Evolutionary conservation across 1,284 basidiomycete species (phyloP).

Genomic region (Microbotryum lychnidis-dioicae): DNA sequence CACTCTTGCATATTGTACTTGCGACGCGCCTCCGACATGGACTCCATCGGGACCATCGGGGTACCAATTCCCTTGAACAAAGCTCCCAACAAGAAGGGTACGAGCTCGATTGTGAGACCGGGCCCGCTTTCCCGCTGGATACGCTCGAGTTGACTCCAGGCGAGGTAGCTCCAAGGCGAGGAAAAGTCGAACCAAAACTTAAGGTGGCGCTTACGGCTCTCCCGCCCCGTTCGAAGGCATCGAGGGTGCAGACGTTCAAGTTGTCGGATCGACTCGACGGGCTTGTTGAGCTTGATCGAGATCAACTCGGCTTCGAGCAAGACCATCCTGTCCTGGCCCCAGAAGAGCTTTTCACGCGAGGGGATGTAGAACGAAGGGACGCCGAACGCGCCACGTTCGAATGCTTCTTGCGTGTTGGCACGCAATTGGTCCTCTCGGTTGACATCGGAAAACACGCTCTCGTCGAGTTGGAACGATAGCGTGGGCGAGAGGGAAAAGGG

Average conservation of each 20-base stretch:
- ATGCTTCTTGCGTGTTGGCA: constrained; percentile 9
- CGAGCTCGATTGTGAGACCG: constrained; percentile 6
- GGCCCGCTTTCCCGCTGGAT: constrained; percentile 1
- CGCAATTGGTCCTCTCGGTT: neutral
- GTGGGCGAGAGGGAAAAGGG: constrained; percentile 1
- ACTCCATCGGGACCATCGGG: constrained; percentile 3
- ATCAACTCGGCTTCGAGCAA: constrained; percentile 9
- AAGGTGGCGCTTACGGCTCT: neutral
- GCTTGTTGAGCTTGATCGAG: constrained; percentile 2
- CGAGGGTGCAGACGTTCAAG: constrained; percentile 7
- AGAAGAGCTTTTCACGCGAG: constrained; percentile 1
- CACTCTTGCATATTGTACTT: constrained; percentile 6
- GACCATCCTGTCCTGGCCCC: constrained; percentile 9
- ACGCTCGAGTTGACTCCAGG: constrained; percentile 7
- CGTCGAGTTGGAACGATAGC: constrained; percentile 3
- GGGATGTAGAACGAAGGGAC: constrained; percentile 10
- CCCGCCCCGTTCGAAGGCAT: constrained; percentile 3
- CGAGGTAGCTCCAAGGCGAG: constrained; percentile 10
- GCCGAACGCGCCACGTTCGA: constrained; percentile 9
- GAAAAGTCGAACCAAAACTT: constrained; percentile 14
- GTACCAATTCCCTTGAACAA: constrained; percentile 9
- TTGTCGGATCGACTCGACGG: constrained; percentile 2
- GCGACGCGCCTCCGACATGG: neutral
- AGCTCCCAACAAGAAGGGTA: constrained; percentile 8
- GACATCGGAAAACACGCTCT: constrained; percentile 6